phyloP scores from a whole-genome alignment of 164 flowering plant genomes.

The Aristolochia californica region DNA sequence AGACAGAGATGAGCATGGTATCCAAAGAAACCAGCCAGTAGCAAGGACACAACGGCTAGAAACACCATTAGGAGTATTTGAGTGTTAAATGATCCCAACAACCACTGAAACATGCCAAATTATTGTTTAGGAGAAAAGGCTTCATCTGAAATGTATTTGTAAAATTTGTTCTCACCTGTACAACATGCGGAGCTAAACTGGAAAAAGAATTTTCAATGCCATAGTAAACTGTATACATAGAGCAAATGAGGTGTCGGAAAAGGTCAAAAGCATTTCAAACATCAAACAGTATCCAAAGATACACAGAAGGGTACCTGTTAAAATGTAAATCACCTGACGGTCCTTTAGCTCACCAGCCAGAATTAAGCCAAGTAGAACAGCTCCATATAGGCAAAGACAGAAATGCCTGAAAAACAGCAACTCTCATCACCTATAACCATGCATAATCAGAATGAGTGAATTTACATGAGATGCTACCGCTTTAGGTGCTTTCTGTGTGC shows the following conservation, averaged over 20 bases:
- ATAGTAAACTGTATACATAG: conserved; percentile 61
- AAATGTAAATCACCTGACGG: conserved; percentile 42
- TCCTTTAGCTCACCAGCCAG: conserved; percentile 79
- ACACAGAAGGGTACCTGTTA: conserved; percentile 44
- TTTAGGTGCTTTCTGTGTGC: too few species aligned
- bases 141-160: neutral
- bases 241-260: neutral
- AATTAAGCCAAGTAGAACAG: conserved; percentile 52
- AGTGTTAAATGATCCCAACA: conserved; percentile 75
- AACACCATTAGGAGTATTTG: conserved; percentile 90
- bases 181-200: conserved; percentile 73
- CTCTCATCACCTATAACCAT: too few species aligned
- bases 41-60: conserved; percentile 62
- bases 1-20: conserved; percentile 80
- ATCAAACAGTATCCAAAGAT: neutral
- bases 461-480: too few species aligned
- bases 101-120: conserved; percentile 54
- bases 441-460: too few species aligned
- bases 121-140: neutral
- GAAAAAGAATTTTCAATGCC: conserved; percentile 71
- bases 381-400: conserved; percentile 74
- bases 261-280: neutral
- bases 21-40: conserved; percentile 75
- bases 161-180: conserved; percentile 42
- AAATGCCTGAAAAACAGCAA: conserved; percentile 69